phyloP scores from a whole-genome alignment of 139 green algal species.

The Pycnococcus provasolii region DNA sequence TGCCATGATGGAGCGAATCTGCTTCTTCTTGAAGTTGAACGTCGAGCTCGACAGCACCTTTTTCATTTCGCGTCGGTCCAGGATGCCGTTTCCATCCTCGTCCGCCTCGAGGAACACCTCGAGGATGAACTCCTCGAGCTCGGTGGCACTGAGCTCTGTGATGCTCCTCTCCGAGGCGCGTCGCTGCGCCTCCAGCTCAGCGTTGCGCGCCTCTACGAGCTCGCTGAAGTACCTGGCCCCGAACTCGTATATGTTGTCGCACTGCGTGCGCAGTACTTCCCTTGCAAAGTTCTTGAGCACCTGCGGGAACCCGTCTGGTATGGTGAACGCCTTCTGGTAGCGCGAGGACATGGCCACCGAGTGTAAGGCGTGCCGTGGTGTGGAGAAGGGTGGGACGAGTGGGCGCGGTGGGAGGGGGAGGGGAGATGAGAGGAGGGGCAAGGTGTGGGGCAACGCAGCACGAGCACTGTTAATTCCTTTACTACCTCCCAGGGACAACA shows the following conservation, averaged over 20 bases:
- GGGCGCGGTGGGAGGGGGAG: too few species aligned
- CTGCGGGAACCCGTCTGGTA: constrained; percentile 46
- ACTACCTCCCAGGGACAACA: too few species aligned
- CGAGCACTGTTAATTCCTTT: too few species aligned
- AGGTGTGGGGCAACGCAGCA: too few species aligned
- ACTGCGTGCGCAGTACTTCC: constrained; percentile 43
- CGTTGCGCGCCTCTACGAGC: constrained; percentile 9
- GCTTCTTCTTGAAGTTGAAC: constrained; percentile 12
- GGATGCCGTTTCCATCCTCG: constrained; percentile 35
- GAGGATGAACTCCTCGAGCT: constrained; percentile 28
- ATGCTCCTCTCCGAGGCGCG: neutral
- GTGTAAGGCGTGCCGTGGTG: too few species aligned
- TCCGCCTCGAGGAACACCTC: constrained; percentile 45
- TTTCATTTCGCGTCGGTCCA: constrained; percentile 45
- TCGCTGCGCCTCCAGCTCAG: neutral
- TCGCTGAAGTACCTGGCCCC: constrained; percentile 52
- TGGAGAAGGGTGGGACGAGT: too few species aligned
- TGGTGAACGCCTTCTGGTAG: constrained; percentile 54
- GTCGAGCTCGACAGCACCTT: constrained; percentile 30
- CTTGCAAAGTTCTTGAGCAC: constrained; percentile 56
- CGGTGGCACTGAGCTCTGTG: constrained; percentile 7
- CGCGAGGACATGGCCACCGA: constrained; percentile 36
- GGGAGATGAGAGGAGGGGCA: too few species aligned
- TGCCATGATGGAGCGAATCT: constrained; percentile 38
- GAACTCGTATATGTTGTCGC: constrained; percentile 59